Evolutionary conservation across 495 filamentous ascomycete species (phyloP).

Genomic region (Penicillium waksmanii): DNA sequence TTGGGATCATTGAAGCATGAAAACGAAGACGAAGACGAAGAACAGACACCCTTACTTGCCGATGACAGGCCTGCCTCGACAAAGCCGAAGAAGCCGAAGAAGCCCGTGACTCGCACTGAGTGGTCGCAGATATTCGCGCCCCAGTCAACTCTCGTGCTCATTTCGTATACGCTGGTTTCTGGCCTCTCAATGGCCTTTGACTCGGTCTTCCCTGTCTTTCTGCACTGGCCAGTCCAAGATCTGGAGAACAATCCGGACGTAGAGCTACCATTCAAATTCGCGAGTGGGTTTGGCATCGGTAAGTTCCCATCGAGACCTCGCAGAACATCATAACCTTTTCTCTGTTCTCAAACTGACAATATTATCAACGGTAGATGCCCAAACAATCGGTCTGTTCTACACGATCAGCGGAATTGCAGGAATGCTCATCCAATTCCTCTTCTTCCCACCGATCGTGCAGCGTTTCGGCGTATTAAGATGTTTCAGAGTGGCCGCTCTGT

Average conservation of each 20-base stretch:
- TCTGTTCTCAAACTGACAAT: too few relatives aligned
- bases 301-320: slow-evolving; percentile 13
- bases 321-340: too few relatives aligned
- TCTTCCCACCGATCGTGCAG: slow-evolving; percentile 72
- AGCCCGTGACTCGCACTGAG: slow-evolving; percentile 43
- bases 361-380: slow-evolving; percentile 44
- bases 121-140: slow-evolving; percentile 70
- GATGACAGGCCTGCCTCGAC: slow-evolving; percentile 12
- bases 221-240: slow-evolving; percentile 69
- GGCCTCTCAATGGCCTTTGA: slow-evolving; percentile 80
- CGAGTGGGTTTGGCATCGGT: slow-evolving; percentile 74
- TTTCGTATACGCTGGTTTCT: slow-evolving; percentile 75
- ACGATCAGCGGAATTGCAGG: slow-evolving; percentile 73
- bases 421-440: slow-evolving; percentile 75
- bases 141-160: slow-evolving; percentile 76
- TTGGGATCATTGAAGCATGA: slow-evolving; percentile 9
- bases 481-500: slow-evolving; percentile 59
- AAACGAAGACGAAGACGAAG: slow-evolving; percentile 35
- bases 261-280: slow-evolving; percentile 75
- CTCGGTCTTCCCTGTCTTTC: slow-evolving; percentile 78
- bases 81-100: slow-evolving; percentile 21
- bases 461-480: slow-evolving; percentile 72
- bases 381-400: slow-evolving; percentile 76
- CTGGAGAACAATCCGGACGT: slow-evolving; percentile 58
- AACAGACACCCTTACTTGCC: slow-evolving; percentile 42